Evolutionary conservation across 1,284 basidiomycete species (phyloP).

Genomic region (Rhodotorula sp.): DNA sequence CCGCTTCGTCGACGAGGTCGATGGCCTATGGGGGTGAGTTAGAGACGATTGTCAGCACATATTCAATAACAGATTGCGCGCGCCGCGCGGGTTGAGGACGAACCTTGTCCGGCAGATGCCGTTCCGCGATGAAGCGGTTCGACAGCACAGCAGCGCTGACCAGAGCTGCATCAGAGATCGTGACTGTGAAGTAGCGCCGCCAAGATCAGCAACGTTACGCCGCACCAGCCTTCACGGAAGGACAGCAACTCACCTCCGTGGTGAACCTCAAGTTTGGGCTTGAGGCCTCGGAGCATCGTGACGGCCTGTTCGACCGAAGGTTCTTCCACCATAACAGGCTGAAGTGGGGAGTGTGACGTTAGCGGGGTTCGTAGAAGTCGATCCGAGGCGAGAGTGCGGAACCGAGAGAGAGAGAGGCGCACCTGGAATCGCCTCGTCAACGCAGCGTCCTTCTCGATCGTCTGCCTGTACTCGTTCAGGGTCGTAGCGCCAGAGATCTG

Average conservation of each 20-base stretch:
- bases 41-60: not conserved
- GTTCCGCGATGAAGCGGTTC: slow-evolving; percentile 78
- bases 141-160: slow-evolving; percentile 81
- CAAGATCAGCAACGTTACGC: slow-evolving; percentile 45
- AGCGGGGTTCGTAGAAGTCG: not conserved
- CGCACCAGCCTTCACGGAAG: not conserved
- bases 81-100: slow-evolving; percentile 43
- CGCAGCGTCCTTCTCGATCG: slow-evolving; percentile 87
- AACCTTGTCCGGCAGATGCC: slow-evolving; percentile 81
- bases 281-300: slow-evolving; percentile 82
- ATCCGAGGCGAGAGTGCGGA: not conserved
- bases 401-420: not conserved
- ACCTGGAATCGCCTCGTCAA: slow-evolving; percentile 77
- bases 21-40: slow-evolving; percentile 24
- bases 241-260: slow-evolving; percentile 57
- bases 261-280: slow-evolving; percentile 78
- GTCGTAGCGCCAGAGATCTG: slow-evolving; percentile 36
- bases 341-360: not conserved
- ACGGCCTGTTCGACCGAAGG: slow-evolving; percentile 70
- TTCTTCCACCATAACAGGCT: slow-evolving; percentile 77
- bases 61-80: no score
- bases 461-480: slow-evolving; percentile 79
- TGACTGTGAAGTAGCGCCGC: slow-evolving; percentile 50
- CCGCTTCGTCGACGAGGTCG: slow-evolving; percentile 86
- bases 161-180: slow-evolving; percentile 79